Conservation (phyloP, 495 filamentous ascomycete species). For the Copromyces sp. region DNA sequence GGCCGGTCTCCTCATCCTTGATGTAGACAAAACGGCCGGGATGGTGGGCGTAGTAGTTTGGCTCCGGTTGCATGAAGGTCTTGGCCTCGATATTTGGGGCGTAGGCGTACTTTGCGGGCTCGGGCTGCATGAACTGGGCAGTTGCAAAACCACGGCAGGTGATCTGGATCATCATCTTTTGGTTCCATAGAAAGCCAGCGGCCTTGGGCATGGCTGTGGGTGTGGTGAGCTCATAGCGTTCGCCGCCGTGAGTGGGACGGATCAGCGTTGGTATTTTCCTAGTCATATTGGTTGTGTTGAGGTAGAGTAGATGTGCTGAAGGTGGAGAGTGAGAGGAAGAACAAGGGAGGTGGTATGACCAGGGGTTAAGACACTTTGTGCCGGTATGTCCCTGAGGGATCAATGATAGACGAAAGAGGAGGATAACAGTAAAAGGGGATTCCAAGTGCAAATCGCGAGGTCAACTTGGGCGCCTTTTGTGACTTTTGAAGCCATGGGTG, state of each 20-base stretch:
- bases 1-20: conserved; percentile 44
- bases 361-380: not conserved
- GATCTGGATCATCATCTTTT: conserved; percentile 50
- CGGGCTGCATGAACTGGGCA: conserved; percentile 50
- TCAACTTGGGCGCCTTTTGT: not conserved
- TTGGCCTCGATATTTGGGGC: conserved; percentile 46
- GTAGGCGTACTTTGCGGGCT: conserved; percentile 47
- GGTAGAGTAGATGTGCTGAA: not conserved
- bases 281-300: conserved; percentile 11
- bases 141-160: conserved; percentile 48
- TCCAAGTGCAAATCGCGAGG: not conserved
- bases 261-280: conserved; percentile 24
- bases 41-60: conserved; percentile 48
- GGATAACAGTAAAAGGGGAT: not conserved
- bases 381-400: not conserved
- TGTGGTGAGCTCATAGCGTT: conserved; percentile 44
- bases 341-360: not conserved
- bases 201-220: conserved; percentile 48
- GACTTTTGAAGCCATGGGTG: not conserved
- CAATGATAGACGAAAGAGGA: not conserved
- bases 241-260: conserved; percentile 37
- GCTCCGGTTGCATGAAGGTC: conserved; percentile 52
- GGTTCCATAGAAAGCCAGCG: conserved; percentile 48
- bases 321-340: not conserved
- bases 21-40: conserved; percentile 49